These are phyloP conservation scores for Cladosporium halotolerans DNA, from an alignment of 2,329 filamentous ascomycete genomes.

Conservation along the genomic window DNA sequence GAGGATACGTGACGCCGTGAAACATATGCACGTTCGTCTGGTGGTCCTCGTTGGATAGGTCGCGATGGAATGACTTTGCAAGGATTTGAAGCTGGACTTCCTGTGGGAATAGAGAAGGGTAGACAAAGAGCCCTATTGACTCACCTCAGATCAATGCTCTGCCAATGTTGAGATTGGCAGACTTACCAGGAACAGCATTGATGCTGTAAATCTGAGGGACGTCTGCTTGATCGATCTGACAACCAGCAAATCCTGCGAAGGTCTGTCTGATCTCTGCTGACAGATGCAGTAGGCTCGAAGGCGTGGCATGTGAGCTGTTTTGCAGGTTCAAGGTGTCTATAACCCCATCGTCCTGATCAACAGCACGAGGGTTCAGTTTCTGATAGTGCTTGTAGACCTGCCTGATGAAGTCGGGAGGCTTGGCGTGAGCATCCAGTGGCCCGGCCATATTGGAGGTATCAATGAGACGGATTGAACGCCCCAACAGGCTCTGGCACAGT, in stretches of 20 bases:
- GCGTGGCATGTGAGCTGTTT: conserved; percentile 6
- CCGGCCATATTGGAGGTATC: background rate
- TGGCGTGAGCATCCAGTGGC: conserved; percentile 66
- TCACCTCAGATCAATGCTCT: conserved; percentile 18
- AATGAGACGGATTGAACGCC: no score
- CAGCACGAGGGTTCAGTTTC: conserved; percentile 31
- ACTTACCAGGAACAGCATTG: conserved; percentile 60
- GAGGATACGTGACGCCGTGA: conserved; percentile 62
- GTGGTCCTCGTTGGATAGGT: conserved; percentile 67
- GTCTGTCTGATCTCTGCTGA: conserved; percentile 13
- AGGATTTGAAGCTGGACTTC: conserved; percentile 64
- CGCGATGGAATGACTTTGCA: conserved; percentile 66
- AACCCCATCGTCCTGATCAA: background rate
- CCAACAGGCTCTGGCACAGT: no score
- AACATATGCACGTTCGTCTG: conserved; percentile 88
- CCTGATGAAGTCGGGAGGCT: conserved; percentile 65
- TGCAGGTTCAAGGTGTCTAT: conserved; percentile 49
- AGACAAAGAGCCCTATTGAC: conserved; percentile 61
- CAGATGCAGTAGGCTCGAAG: conserved; percentile 4
- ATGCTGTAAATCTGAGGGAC: conserved; percentile 48
- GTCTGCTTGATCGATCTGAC: background rate
- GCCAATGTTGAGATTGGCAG: conserved; percentile 8
- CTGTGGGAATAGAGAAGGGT: conserved; percentile 68
- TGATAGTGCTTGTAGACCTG: conserved; percentile 70
- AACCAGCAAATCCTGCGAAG: conserved; percentile 18